phyloP scores from a whole-genome alignment of 2,329 filamentous ascomycete species.

The Ophiobolus disseminans region DNA sequence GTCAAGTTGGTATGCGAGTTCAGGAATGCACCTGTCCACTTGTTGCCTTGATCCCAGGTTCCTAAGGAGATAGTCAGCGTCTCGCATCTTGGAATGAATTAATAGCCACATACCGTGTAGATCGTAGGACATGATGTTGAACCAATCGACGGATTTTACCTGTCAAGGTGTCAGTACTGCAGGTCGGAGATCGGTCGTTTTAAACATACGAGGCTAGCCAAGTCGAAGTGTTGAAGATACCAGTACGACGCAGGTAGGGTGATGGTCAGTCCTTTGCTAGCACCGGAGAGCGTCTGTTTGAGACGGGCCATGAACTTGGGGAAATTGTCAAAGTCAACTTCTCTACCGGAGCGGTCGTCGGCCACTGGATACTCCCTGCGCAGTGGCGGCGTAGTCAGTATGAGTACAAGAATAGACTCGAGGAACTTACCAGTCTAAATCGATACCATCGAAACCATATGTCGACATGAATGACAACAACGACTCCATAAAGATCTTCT shows the following conservation, averaged over 20 bases:
- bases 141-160: constrained; percentile 42
- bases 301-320: constrained; percentile 1
- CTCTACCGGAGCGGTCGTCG: constrained; percentile 45
- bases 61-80: no score
- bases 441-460: constrained; percentile 55
- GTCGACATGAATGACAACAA: constrained; percentile 49
- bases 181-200: no score
- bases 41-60: constrained; percentile 44
- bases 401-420: neutral
- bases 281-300: neutral
- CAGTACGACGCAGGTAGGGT: constrained; percentile 28
- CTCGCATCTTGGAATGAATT: no score
- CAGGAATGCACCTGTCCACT: constrained; percentile 33
- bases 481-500: constrained; percentile 43
- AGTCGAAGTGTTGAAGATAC: constrained; percentile 31
- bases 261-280: constrained; percentile 15
- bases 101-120: constrained; percentile 40
- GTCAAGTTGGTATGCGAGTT: constrained; percentile 55
- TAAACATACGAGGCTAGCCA: constrained; percentile 13
- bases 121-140: constrained; percentile 57
- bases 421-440: constrained; percentile 53
- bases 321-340: constrained; percentile 40
- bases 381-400: neutral
- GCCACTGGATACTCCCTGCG: constrained; percentile 31
- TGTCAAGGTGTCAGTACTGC: neutral